Evolutionary conservation across 2,329 filamentous ascomycete species (phyloP), one percentile per base, ranked within the genome.

Genomic region (Cordyceps farinosa): DNA sequence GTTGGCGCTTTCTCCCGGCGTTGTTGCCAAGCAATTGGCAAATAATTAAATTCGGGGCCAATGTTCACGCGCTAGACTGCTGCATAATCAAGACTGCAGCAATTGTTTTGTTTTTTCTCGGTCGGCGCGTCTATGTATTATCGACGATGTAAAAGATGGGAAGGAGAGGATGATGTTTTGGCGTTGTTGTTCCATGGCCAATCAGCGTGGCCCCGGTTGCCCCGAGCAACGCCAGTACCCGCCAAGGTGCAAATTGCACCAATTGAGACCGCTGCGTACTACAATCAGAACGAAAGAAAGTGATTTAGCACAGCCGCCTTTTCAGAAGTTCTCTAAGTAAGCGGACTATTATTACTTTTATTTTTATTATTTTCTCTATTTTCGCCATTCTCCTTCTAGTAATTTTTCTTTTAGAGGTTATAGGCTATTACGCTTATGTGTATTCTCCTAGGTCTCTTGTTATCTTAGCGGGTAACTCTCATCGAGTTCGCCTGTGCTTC

Each of bases 121-220:
- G 13, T 51, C 53, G 27, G 22, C 34, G 45, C 51, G 44, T 59
- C 29, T 58, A 45, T 62, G 55, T 51, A 61, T 60, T 40, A 54
- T 52, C 36, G 29, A 51, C 32, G 44, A 56, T 61, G 50, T 27
- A 58, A 40, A 54, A 54, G 57, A 44, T 66, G 61, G 61, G 54
- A 44, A 22, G 36, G 59, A 64, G 63, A 58, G 51, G 62, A 36
- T 61, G 65, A 55, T 64, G 58, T 72, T 66, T 74, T 72, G 67
- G 71, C 67, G 61, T 52, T 52, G 56, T 38, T 55, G 60, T 60
- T 62, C 29, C 6, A 62, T 29, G 65, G 64, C 72, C 71, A 76
- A 76, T 75, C 67, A 74, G 66, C 51, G 62, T 60, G 59, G 32
- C 30, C 9, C 17, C n/a, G 61, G 61, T 63, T 56, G 56, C 57